Percentiles rank a stretch among this genome's conserved stretches.
Evolutionary conservation across 306 rosid species (phyloP).

Genomic region (Clitoria ternatea): DNA sequence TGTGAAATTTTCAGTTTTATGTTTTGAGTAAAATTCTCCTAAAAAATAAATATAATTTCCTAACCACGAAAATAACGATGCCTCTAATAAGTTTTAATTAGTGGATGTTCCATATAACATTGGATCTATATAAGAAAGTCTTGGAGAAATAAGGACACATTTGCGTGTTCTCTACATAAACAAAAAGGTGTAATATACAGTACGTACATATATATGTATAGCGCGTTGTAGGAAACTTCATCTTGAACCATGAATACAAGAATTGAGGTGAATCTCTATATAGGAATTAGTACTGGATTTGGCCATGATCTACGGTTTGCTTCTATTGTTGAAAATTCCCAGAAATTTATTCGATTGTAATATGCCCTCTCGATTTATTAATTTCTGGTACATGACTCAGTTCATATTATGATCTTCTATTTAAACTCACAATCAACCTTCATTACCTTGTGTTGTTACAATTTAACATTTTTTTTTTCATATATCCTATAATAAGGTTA

Average conservation of each 20-base stretch:
- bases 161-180: neutral
- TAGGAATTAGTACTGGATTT: neutral
- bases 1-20: too few species aligned
- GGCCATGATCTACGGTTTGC: too few species aligned
- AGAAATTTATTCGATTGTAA: neutral
- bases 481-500: too few species aligned
- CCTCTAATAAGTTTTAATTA: neutral
- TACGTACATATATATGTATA: neutral
- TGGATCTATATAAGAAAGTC: neutral
- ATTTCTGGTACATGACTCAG: too few species aligned
- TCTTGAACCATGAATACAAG: too few species aligned
- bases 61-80: too few species aligned
- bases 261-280: neutral
- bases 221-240: slow-evolving; percentile 4
- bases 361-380: neutral
- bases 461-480: too few species aligned
- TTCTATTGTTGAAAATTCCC: neutral
- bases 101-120: neutral
- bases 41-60: too few species aligned
- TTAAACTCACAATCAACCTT: neutral
- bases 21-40: too few species aligned
- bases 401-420: neutral
- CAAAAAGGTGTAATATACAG: neutral
- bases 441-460: neutral
- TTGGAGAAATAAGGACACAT: neutral